Conservation (phyloP, 306 rosid species). For the Purshia tridentata region DNA sequence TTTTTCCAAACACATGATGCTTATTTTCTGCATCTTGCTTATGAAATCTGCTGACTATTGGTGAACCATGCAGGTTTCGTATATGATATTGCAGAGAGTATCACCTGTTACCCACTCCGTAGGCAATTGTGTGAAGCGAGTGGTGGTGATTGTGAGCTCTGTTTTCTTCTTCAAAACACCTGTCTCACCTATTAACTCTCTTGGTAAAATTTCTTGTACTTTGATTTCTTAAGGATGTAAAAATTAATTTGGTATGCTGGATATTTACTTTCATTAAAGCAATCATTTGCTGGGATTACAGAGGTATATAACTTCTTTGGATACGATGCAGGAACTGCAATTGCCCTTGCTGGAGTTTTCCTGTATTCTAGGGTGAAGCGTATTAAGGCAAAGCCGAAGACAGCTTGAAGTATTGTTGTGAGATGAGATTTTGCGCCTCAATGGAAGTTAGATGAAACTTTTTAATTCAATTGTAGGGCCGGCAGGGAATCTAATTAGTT, state of each 20-base stretch:
- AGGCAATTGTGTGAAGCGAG: constrained; percentile 90
- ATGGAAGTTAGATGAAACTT: constrained; percentile 11
- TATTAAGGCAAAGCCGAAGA: constrained; percentile 77
- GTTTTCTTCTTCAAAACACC: constrained; percentile 90
- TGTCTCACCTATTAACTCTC: constrained; percentile 67
- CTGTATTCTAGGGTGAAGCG: constrained; percentile 83
- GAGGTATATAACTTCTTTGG: neutral
- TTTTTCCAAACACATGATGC: neutral
- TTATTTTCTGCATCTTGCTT: neutral
- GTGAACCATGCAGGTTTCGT: constrained; percentile 70
- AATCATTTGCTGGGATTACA: neutral
- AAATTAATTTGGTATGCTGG: neutral
- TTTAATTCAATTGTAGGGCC: constrained; percentile 41
- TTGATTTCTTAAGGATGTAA: neutral
- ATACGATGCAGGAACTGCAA: constrained; percentile 68
- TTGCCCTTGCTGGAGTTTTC: constrained; percentile 93
- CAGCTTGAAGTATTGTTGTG: constrained; percentile 40
- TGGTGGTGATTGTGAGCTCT: constrained; percentile 92
- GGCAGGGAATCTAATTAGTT: neutral
- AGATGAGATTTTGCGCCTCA: constrained; percentile 34
- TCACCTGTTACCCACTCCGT: constrained; percentile 97
- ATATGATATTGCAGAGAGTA: constrained; percentile 90
- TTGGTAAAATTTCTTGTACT: constrained; percentile 51
- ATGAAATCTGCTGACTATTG: constrained; percentile 19
- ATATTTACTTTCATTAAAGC: neutral